phyloP scores from a whole-genome alignment of 371 early-diverging fungal genomes.

The Mortierella sp. region DNA sequence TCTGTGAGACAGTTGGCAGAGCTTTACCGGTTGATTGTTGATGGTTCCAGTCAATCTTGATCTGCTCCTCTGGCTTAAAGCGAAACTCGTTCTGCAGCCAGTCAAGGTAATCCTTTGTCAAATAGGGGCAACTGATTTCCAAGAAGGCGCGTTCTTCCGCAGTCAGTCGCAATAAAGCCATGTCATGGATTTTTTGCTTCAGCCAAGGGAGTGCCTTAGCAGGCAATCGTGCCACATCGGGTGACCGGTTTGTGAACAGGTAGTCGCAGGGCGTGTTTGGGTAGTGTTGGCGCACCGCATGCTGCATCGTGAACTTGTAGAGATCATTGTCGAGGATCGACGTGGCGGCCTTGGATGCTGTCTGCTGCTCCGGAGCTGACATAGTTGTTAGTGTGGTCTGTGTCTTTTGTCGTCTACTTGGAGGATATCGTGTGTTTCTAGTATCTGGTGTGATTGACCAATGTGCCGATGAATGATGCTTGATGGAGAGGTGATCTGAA shows the following conservation, averaged over 20 bases:
- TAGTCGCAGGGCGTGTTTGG: constrained; percentile 73
- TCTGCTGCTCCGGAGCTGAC: not conserved
- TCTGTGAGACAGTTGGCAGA: no score
- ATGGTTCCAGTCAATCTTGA: constrained; percentile 45
- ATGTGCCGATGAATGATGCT: no score
- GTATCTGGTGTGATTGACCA: no score
- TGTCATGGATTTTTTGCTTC: constrained; percentile 17
- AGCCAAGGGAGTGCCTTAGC: constrained; percentile 25
- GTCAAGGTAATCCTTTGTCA: constrained; percentile 66
- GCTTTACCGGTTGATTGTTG: not conserved
- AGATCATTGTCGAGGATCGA: constrained; percentile 82
- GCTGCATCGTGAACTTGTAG: constrained; percentile 88
- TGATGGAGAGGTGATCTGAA: no score
- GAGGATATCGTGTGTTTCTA: not conserved
- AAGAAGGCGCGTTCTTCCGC: constrained; percentile 68
- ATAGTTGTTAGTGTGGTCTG: not conserved
- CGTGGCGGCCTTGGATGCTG: constrained; percentile 20
- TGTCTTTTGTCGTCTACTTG: not conserved
- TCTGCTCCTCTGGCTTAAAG: constrained; percentile 70
- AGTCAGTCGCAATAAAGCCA: constrained; percentile 59
- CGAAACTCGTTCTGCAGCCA: constrained; percentile 65
- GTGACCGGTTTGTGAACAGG: constrained; percentile 73
- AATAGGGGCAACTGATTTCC: constrained; percentile 58
- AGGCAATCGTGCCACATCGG: constrained; percentile 21
- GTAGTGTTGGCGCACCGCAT: constrained; percentile 79